phyloP scores from a whole-genome alignment of 306 rosid species.

The Prunus mira region DNA sequence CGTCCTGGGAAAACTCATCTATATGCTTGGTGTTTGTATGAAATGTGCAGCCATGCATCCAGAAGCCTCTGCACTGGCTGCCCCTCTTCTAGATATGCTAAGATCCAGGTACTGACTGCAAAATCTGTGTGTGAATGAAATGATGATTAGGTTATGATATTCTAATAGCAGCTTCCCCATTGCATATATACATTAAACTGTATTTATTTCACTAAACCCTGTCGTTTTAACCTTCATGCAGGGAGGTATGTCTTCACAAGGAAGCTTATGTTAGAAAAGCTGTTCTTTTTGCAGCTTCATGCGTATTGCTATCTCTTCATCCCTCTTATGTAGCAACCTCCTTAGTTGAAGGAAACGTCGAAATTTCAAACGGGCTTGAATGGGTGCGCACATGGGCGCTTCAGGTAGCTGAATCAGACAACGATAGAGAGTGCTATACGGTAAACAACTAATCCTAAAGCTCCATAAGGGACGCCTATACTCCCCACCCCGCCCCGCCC shows the following conservation, averaged over 20 bases:
- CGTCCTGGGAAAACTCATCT: slow-evolving; percentile 80
- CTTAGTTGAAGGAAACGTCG: slow-evolving; percentile 69
- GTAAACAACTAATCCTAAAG: slow-evolving; percentile 46
- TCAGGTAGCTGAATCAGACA: slow-evolving; percentile 72
- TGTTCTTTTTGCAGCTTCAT: slow-evolving; percentile 82
- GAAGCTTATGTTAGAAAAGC: slow-evolving; percentile 95
- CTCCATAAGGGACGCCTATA: slow-evolving; percentile 10
- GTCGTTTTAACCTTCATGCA: slow-evolving; percentile 31
- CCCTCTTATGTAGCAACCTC: slow-evolving; percentile 70
- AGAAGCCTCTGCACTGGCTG: slow-evolving; percentile 79
- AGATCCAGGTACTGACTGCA: slow-evolving; percentile 58
- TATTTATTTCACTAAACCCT: slow-evolving; percentile 11
- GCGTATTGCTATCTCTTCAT: slow-evolving; percentile 69
- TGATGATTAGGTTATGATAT: background rate
- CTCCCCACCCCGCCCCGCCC: background rate
- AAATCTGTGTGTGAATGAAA: background rate
- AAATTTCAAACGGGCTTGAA: slow-evolving; percentile 74
- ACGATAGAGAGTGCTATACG: slow-evolving; percentile 82
- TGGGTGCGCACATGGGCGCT: slow-evolving; percentile 90
- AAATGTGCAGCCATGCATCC: slow-evolving; percentile 96
- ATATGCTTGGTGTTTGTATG: slow-evolving; percentile 93
- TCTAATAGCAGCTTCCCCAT: background rate
- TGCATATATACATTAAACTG: slow-evolving; percentile 7
- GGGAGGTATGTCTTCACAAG: slow-evolving; percentile 75
- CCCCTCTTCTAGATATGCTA: slow-evolving; percentile 79